phyloP scores from a whole-genome alignment of 306 rosid genomes.

The Cucumis cinereus region DNA sequence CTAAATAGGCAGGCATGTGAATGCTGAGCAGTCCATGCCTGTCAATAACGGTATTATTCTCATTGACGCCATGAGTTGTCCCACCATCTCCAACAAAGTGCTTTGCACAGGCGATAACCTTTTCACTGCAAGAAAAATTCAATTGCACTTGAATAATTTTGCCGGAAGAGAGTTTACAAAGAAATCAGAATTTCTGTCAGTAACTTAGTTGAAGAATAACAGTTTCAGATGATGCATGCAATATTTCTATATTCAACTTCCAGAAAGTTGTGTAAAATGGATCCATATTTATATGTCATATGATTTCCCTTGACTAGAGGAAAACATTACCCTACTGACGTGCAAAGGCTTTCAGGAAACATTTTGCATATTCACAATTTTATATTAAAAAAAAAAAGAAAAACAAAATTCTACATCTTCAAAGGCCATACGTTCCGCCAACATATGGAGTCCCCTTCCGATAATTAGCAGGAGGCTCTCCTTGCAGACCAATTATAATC shows the following conservation, averaged over 20 bases:
- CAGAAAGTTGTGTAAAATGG: background rate
- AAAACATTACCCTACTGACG: background rate
- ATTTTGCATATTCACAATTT: background rate
- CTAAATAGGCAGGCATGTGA: constrained; percentile 92
- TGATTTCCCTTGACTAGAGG: background rate
- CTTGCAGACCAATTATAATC: constrained; percentile 83
- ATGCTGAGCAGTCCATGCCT: constrained; percentile 66
- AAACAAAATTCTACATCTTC: background rate
- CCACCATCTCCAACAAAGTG: constrained; percentile 99
- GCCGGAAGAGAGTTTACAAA: background rate
- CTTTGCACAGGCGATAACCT: constrained; percentile 96
- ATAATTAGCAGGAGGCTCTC: constrained; percentile 47
- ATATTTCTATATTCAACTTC: background rate
- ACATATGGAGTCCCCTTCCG: constrained; percentile 69
- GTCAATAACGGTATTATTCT: constrained; percentile 57
- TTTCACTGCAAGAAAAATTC: constrained; percentile 35
- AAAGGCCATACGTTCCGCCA: constrained; percentile 64
- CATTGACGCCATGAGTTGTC: constrained; percentile 67
- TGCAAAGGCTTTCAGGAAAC: background rate
- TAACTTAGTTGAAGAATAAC: background rate
- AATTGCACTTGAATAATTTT: background rate
- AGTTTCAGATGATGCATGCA: background rate
- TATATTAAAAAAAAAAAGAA: background rate
- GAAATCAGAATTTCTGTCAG: background rate
- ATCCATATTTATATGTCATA: background rate